Percentiles rank a stretch among this genome's conserved stretches.
phyloP scores from a whole-genome alignment of 1,284 basidiomycete species.

The Trametes versicolor region DNA sequence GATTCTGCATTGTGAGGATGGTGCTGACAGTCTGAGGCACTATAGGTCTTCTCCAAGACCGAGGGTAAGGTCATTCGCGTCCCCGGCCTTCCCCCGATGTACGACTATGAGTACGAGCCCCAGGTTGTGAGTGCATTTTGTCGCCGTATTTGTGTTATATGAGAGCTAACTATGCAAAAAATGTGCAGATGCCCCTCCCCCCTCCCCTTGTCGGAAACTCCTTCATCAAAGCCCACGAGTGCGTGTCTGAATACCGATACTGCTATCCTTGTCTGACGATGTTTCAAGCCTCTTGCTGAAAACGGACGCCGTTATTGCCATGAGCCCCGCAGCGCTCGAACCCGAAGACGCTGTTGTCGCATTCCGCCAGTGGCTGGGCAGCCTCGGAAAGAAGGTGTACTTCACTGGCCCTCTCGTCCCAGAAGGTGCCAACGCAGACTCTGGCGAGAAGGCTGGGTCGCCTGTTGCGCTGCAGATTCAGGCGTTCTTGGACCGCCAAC shows the following conservation, averaged over 20 bases:
- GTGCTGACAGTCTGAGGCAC: not conserved
- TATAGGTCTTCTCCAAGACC: constrained; percentile 22
- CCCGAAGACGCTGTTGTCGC: constrained; percentile 26
- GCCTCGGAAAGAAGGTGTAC: constrained; percentile 23
- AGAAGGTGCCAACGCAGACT: constrained; percentile 7
- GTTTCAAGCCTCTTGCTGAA: constrained; percentile 17
- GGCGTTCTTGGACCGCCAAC: constrained; percentile 24
- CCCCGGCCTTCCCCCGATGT: constrained; percentile 37
- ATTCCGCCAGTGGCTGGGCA: constrained; percentile 19
- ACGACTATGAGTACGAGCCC: constrained; percentile 37
- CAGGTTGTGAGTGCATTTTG: constrained; percentile 31
- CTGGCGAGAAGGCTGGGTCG: constrained; percentile 12
- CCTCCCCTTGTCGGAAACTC: constrained; percentile 12
- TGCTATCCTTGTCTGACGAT: too few species aligned
- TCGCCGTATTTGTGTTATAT: constrained; percentile 1
- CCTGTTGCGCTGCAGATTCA: constrained; percentile 15
- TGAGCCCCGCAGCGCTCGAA: constrained; percentile 34
- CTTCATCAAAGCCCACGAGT: constrained; percentile 28
- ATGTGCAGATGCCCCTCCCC: constrained; percentile 7
- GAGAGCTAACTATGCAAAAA: too few species aligned
- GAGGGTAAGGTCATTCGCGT: constrained; percentile 25
- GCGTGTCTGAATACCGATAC: too few species aligned
- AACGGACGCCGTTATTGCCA: constrained; percentile 29
- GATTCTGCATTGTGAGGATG: too few species aligned
- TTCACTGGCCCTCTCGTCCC: constrained; percentile 27